Evolutionary conservation across 169 alveolate species (phyloP).

Genomic region (Cryptosporidium ubiquitum): DNA sequence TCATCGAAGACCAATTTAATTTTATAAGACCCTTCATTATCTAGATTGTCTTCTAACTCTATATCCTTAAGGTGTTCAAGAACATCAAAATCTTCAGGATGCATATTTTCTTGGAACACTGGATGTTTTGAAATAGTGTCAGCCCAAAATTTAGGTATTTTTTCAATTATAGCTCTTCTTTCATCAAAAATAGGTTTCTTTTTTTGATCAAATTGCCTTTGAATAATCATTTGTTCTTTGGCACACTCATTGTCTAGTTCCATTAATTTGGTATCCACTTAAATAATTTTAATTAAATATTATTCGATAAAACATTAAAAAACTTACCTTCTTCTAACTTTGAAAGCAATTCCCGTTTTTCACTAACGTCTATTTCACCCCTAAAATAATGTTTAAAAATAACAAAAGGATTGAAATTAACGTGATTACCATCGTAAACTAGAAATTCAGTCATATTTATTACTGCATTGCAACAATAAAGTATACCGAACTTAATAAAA

Average conservation of each 20-base stretch:
- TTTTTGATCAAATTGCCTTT: conserved; percentile 87
- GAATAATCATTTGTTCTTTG: conserved; percentile 87
- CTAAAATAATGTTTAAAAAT: not conserved
- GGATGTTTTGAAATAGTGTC: conserved; percentile 88
- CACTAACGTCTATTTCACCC: not conserved
- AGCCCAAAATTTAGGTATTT: conserved; percentile 90
- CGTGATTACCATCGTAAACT: not conserved
- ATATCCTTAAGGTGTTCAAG: conserved; percentile 83
- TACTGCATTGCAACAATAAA: not conserved
- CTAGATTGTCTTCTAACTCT: conserved; percentile 89
- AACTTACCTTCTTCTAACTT: conserved; percentile 59
- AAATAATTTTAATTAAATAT: not conserved
- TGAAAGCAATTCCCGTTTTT: conserved; percentile 6
- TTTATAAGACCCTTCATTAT: conserved; percentile 88
- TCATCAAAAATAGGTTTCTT: conserved; percentile 87
- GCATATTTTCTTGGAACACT: conserved; percentile 82
- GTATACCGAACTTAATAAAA: not conserved
- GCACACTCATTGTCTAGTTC: conserved; percentile 89
- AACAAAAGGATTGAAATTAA: not conserved
- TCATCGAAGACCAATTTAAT: conserved; percentile 85
- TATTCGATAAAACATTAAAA: not conserved
- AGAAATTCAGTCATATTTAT: not conserved
- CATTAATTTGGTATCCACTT: conserved; percentile 58
- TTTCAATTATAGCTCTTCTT: conserved; percentile 84
- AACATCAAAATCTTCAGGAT: conserved; percentile 86